Conservation (phyloP, 1,139 yeast species). For the Neolecta irregularis region DNA sequence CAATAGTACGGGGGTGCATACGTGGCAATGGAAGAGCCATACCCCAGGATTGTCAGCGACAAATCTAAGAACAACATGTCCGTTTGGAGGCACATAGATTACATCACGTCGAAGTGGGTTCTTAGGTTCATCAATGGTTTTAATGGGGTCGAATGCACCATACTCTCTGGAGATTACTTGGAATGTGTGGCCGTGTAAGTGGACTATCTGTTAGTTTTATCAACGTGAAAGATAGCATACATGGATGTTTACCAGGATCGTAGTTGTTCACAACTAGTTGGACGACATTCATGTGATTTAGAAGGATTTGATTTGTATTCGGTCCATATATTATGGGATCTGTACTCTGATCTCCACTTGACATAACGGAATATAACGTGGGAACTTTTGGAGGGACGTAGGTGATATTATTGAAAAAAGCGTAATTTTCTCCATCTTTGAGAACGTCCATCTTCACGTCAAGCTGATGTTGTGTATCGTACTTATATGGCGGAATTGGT, state of each 20-base stretch:
- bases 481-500: slow-evolving; percentile 37
- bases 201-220: too few relatives aligned
- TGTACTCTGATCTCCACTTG: slow-evolving; percentile 46
- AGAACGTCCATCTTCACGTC: slow-evolving; percentile 67
- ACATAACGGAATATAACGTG: slow-evolving; percentile 54
- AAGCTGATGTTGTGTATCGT: slow-evolving; percentile 49
- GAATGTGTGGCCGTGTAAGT: slow-evolving; percentile 67
- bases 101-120: slow-evolving; percentile 61
- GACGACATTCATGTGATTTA: slow-evolving; percentile 45
- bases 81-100: slow-evolving; percentile 47
- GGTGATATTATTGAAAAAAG: slow-evolving; percentile 76
- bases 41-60: slow-evolving; percentile 60
- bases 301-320: slow-evolving; percentile 57
- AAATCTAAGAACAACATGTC: slow-evolving; percentile 54
- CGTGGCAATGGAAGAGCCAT: slow-evolving; percentile 85
- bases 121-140: slow-evolving; percentile 32
- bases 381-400: slow-evolving; percentile 73
- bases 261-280: slow-evolving; percentile 54
- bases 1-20: neutral
- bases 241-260: slow-evolving; percentile 75
- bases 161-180: slow-evolving; percentile 44
- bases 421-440: slow-evolving; percentile 71
- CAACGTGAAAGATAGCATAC: too few relatives aligned
- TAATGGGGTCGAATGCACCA: slow-evolving; percentile 35
- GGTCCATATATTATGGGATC: slow-evolving; percentile 57